A percentile compares a stretch with the other conserved stretches of the same genome.
Evolutionary conservation across 2,329 filamentous ascomycete genomes (phyloP).

Genomic region (Aotearoamyces nothofagi): DNA sequence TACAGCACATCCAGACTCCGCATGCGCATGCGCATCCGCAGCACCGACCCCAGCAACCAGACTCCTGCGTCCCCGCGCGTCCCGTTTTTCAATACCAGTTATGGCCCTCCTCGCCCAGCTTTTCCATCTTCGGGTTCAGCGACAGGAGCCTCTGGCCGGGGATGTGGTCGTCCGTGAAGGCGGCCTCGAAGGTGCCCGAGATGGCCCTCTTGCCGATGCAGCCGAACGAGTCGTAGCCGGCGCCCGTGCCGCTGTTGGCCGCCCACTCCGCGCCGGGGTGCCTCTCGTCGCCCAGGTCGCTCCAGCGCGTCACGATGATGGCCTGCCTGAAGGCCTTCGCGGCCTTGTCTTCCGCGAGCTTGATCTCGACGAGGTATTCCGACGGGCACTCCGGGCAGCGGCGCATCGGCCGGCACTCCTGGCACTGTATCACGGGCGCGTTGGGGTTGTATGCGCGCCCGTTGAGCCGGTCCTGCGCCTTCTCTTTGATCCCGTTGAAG

Average conservation of each 20-base stretch:
- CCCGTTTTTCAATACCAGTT: conserved; percentile 35
- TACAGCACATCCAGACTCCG: too few species aligned
- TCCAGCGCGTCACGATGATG: conserved; percentile 45
- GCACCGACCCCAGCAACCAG: too few species aligned
- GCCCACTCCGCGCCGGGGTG: conserved; percentile 36
- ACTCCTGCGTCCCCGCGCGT: too few species aligned
- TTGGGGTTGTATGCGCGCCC: conserved; percentile 24
- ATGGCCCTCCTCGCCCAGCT: conserved; percentile 36
- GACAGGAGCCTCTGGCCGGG: conserved; percentile 41
- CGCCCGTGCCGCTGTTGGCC: conserved; percentile 31
- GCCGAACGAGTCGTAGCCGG: conserved; percentile 35
- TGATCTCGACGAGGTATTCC: conserved; percentile 45
- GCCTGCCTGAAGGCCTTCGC: conserved; percentile 38
- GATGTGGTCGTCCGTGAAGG: conserved; percentile 34
- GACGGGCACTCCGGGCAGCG: conserved; percentile 46
- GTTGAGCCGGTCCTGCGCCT: conserved; percentile 18
- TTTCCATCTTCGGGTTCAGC: conserved; percentile 39
- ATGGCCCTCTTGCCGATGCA: conserved; percentile 37
- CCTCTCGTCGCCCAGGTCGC: conserved; percentile 40
- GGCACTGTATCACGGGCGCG: conserved; percentile 34
- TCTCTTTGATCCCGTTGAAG: conserved; percentile 26
- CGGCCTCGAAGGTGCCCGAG: conserved; percentile 41
- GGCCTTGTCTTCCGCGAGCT: conserved; percentile 39
- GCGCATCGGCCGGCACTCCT: conserved; percentile 39
- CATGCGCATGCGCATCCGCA: too few species aligned